Percentiles rank a stretch among this genome's conserved stretches.
Conservation (phyloP, 2,329 filamentous ascomycete genomes). For the Clonostachys rhizophaga region DNA sequence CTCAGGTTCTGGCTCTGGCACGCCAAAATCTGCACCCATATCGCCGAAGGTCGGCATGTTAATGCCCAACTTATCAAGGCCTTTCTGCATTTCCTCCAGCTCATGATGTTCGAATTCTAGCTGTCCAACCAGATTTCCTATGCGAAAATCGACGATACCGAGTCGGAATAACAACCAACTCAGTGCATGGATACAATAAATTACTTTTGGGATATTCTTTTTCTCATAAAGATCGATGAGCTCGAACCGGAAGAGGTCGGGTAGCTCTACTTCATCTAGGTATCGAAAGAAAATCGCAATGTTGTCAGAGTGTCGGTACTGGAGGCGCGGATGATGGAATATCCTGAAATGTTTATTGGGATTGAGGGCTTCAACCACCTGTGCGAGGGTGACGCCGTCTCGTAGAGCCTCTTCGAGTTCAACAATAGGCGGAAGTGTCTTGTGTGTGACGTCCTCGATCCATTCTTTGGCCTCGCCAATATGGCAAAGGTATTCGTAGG, state of each 20-base stretch:
- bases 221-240: slow-evolving; percentile 98
- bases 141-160: slow-evolving; percentile 90
- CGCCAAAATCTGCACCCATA: slow-evolving; percentile 93
- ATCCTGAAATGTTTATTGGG: slow-evolving; percentile 70
- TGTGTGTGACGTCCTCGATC: slow-evolving; percentile 89
- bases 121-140: slow-evolving; percentile 94
- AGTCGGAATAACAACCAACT: slow-evolving; percentile 97
- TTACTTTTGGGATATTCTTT: slow-evolving; percentile 99
- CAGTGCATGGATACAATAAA: slow-evolving; percentile 95
- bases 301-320: slow-evolving; percentile 96
- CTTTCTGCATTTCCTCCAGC: slow-evolving; percentile 93
- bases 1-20: slow-evolving; percentile 65
- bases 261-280: slow-evolving; percentile 84
- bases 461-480: slow-evolving; percentile 99
- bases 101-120: slow-evolving; percentile 98
- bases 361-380: slow-evolving; percentile 86
- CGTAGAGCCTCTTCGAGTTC: slow-evolving; percentile 88
- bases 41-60: slow-evolving; percentile 98
- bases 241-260: slow-evolving; percentile 95
- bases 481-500: slow-evolving; percentile 97
- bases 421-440: slow-evolving; percentile 84
- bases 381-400: slow-evolving; percentile 89
- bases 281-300: slow-evolving; percentile 96
- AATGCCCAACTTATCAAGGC: slow-evolving; percentile 88
- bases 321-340: slow-evolving; percentile 78